Base-by-base conservation (phyloP, 495 filamentous ascomycete genomes). In the Cercophora scortea region DNA sequence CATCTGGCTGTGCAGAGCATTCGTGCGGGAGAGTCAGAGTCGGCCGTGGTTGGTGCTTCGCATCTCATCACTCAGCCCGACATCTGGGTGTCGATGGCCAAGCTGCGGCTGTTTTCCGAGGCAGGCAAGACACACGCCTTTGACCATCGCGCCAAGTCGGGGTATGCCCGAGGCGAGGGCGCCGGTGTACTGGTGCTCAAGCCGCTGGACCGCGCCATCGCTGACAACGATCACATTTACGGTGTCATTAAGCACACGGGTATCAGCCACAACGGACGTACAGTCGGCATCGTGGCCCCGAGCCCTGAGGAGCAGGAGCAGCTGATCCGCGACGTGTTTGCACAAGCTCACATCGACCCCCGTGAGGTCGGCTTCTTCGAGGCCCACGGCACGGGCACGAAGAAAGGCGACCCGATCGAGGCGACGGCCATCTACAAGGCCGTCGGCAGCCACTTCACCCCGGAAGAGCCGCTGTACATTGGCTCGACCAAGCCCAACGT, bases 1-100 rank as follows among this genome's bases (percentile, higher is more conserved):
- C 76, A 93, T 53, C 71, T 89, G n/a, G 89, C 89, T 16, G 90
- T 89, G 59, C 89, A 88, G 53, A 81, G 82, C 1, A 76, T 94
- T 13, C 85, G 85, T 70, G 71, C 73, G 3, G 73, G 75, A 12
- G 76, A 78, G 45, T 71, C 65, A 1, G 64, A 70, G 41, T 57
- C 64, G 45, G 71, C 73, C 40, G 61, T 81, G 13, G 75, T 76
- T n/a, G 72, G 63, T 6, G 78, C 75, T 0, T 67, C 66, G 7
- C 66, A 72, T 47, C 55, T 75, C 6, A 68, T 74, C 46, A 63
- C 71, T 5, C 60, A 71, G 40, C 72, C 73, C 3, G 70, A 72
- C 45, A 56, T 69, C 18, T 69, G 64, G 67, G 67, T 73, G 45
- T 71, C 69, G 19, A 71, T 71, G 64, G 58, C 50, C 36, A 64